phyloP scores from a whole-genome alignment of 306 rosid species.

The Trifolium subterraneum region DNA sequence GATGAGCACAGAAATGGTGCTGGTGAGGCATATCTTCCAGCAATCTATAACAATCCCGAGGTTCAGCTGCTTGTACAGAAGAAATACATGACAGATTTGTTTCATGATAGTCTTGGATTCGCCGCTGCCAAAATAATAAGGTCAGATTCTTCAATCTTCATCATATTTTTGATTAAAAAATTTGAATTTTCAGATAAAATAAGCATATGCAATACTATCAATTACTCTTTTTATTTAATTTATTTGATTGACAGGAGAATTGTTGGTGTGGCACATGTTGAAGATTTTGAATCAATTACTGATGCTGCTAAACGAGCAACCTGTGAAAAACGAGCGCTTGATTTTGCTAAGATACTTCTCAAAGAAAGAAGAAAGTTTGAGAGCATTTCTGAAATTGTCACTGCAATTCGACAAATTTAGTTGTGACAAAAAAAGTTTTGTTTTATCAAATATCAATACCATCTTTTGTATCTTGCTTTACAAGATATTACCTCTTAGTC shows the following conservation, averaged over 20 bases:
- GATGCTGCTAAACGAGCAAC: conserved; percentile 71
- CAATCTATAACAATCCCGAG: conserved; percentile 68
- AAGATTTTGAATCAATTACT: conserved; percentile 77
- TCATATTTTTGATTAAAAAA: background rate
- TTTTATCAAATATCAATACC: background rate
- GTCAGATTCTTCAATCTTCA: conserved; percentile 39
- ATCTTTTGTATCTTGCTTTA: background rate
- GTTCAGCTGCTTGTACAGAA: conserved; percentile 66
- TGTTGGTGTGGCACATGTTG: conserved; percentile 91
- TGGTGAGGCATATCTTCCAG: conserved; percentile 88
- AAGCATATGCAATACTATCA: background rate
- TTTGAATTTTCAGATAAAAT: background rate
- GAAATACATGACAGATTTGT: conserved; percentile 63
- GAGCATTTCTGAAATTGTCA: conserved; percentile 59
- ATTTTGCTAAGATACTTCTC: conserved; percentile 70
- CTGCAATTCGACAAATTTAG: conserved; percentile 53
- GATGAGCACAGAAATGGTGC: conserved; percentile 67
- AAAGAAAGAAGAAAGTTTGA: conserved; percentile 71
- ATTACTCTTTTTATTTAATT: background rate
- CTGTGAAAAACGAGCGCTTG: conserved; percentile 73
- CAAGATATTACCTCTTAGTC: background rate
- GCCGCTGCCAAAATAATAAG: conserved; percentile 94
- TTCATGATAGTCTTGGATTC: conserved; percentile 86
- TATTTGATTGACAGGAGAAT: conserved; percentile 68
- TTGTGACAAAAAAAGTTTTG: background rate